These are phyloP conservation scores for Dipteronia sinensis DNA, from an alignment of 345 rosid species.

Conservation along the genomic window DNA sequence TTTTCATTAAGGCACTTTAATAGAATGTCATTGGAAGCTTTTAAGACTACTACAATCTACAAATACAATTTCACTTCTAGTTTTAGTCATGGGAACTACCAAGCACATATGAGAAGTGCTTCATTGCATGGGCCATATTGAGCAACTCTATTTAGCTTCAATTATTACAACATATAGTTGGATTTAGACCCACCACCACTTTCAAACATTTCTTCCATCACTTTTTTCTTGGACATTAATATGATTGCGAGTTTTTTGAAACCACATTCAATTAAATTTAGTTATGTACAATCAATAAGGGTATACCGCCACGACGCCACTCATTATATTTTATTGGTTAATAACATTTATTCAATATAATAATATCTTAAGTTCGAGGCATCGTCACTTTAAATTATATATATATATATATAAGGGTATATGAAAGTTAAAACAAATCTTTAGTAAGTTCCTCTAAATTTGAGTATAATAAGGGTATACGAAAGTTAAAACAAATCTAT, in stretches of 20 bases:
- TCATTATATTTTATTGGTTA: too few species aligned
- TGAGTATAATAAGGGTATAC: too few species aligned
- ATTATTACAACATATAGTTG: slow-evolving; percentile 35
- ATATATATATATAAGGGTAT: too few species aligned
- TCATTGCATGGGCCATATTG: slow-evolving; percentile 28
- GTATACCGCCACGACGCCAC: too few species aligned
- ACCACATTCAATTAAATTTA: too few species aligned
- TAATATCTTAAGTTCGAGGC: too few species aligned
- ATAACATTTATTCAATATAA: too few species aligned
- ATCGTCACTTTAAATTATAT: too few species aligned
- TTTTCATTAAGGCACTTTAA: not conserved
- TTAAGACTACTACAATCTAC: not conserved
- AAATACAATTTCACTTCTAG: not conserved
- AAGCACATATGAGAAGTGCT: slow-evolving; percentile 18
- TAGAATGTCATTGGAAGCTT: slow-evolving; percentile 15
- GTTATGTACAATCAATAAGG: too few species aligned
- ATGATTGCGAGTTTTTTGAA: not conserved
- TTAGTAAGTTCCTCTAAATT: too few species aligned
- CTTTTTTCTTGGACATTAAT: not conserved
- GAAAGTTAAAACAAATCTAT: too few species aligned
- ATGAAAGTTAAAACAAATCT: too few species aligned
- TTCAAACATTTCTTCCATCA: slow-evolving; percentile 6
- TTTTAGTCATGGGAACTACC: not conserved
- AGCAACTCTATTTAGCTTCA: slow-evolving; percentile 21
- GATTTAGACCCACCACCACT: slow-evolving; percentile 33